Evolutionary conservation across 2,329 filamentous ascomycete genomes (phyloP).

Genomic region (Hansfordia pulvinata): DNA sequence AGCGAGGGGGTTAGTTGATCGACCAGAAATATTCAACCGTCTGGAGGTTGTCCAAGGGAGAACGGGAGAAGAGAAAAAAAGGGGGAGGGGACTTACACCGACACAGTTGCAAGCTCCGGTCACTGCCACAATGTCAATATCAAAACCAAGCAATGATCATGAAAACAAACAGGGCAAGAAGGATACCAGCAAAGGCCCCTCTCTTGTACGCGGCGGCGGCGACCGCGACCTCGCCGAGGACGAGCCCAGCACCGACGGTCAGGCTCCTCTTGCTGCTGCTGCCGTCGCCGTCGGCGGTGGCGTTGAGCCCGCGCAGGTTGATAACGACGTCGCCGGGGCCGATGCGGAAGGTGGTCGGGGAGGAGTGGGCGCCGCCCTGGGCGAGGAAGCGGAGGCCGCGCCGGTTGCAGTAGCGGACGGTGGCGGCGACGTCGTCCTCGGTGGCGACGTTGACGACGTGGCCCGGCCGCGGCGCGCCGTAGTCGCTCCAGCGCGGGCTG

Average conservation of each 20-base stretch:
- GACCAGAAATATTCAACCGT: no score
- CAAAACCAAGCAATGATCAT: no score
- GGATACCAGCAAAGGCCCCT: no score
- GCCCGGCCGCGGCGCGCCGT: slow-evolving; percentile 6
- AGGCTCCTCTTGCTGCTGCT: neutral
- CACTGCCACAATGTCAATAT: slow-evolving; percentile 3
- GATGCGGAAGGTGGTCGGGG: neutral
- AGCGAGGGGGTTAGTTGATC: no score
- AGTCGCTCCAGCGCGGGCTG: slow-evolving; percentile 8
- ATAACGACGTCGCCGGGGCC: neutral
- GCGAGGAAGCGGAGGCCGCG: neutral
- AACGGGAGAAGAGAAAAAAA: no score
- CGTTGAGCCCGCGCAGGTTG: neutral
- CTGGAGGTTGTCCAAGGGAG: no score
- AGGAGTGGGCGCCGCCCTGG: neutral
- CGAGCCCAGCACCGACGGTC: neutral
- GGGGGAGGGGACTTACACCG: no score
- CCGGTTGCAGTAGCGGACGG: slow-evolving; percentile 6
- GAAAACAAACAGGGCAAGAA: no score
- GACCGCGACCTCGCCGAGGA: neutral
- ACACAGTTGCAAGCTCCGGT: slow-evolving; percentile 15
- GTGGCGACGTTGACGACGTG: slow-evolving; percentile 6
- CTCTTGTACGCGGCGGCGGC: no score
- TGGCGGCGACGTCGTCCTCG: slow-evolving; percentile 6
- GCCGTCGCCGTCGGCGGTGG: neutral